Evolutionary conservation across 2,329 filamentous ascomycete genomes (phyloP).

Genomic region (Cytospora mali): DNA sequence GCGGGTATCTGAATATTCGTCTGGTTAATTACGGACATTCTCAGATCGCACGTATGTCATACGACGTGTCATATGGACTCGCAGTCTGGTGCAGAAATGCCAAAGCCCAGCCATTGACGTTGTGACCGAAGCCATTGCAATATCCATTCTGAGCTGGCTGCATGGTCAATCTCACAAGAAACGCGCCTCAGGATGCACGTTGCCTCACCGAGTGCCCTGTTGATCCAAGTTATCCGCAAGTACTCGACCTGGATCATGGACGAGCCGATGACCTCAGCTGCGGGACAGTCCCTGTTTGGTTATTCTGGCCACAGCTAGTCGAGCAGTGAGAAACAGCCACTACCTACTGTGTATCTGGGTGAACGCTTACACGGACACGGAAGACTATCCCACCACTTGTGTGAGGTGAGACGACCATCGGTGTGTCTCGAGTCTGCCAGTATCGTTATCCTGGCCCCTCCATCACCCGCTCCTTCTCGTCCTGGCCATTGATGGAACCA

Average conservation of each 20-base stretch:
- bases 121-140: not conserved
- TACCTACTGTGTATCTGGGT: not conserved
- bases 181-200: not conserved
- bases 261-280: not conserved
- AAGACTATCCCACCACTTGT: not conserved
- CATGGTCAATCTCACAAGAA: not conserved
- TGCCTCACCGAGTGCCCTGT: not conserved
- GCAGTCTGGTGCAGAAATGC: not conserved
- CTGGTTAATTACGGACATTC: not conserved
- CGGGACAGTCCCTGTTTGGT: not conserved
- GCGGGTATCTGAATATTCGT: constrained; percentile 21
- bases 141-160: not conserved
- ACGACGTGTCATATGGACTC: constrained; percentile 15
- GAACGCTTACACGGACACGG: not conserved
- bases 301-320: not conserved
- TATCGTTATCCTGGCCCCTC: not conserved
- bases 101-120: not conserved
- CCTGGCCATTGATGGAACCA: not conserved
- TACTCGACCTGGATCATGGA: not conserved
- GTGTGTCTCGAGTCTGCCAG: not conserved
- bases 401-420: not conserved
- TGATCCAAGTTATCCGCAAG: not conserved
- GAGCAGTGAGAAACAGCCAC: not conserved
- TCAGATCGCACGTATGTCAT: not conserved
- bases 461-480: not conserved